Base-by-base conservation (phyloP, 257 asterid genomes). In the Nicotiana sylvestris region DNA sequence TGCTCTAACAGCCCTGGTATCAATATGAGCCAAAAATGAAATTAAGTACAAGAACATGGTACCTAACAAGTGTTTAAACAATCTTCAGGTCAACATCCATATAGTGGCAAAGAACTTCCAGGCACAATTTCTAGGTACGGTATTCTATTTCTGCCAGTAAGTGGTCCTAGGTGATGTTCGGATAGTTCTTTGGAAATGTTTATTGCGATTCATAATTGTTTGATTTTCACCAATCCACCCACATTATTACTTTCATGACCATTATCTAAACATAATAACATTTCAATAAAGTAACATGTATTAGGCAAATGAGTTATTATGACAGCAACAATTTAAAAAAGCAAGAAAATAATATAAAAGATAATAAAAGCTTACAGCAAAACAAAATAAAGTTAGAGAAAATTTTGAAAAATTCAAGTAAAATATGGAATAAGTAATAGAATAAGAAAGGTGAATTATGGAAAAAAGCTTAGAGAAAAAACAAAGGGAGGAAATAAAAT, bases 1-100 rank as follows among this genome's bases (percentile, higher is more conserved):
- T 74, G 98, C 96, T 53, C 97, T 91, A 69, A 96, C 99, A 87
- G 99, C 99, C 93, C 99, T 96, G 77, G 57, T 32, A 85, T 81
- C 57, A 85, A 84, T 43, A 84, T 80, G 80, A 78, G 18, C 77
- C 30, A 78, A 27, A 62, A 21, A 66, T 33, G 9, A 37, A 25
- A 66, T 43, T 53, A 33, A 67, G 53, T 29, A 72, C 61, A 72
- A 13, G 35, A 70, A 70, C 25, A 37, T 2, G 61, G 25, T 18
- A 72, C 37, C 49, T 46, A 72, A 72, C 29, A 72, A 21, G 61
- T 72, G 7, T 25, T 46, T 1, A 2, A 72, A 72, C 61, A 25
- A 72, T 25, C 61, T 72, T 46, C 79, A 72, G 60, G 78, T 72
- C 60, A 72, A 46, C 60, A 25, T 43, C 79, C 39, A 72, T 21